These are phyloP conservation scores for Scheffersomyces lignicola DNA, from an alignment of 1,139 yeast species.

Conservation along the genomic window DNA sequence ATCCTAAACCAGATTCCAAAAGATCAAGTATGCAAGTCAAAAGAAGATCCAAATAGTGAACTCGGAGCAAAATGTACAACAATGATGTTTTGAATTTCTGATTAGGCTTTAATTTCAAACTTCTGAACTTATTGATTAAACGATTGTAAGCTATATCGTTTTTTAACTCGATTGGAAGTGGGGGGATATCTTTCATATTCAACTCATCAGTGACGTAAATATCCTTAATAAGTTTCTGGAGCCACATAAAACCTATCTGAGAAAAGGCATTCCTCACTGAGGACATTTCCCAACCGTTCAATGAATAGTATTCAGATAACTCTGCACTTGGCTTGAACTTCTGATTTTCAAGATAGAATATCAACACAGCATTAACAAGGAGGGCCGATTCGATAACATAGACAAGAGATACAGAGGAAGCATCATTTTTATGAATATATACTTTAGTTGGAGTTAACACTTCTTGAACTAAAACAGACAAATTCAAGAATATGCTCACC, in stretches of 20 bases:
- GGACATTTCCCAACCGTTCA: conserved; percentile 30
- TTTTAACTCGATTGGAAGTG: conserved; percentile 9
- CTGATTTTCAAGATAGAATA: conserved; percentile 39
- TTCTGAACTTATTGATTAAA: conserved; percentile 9
- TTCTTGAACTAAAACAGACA: conserved; percentile 29
- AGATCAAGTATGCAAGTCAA: conserved; percentile 17
- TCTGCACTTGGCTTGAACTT: conserved; percentile 47
- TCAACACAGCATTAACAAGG: conserved; percentile 26
- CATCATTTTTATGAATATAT: conserved; percentile 19
- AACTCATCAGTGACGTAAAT: conserved; percentile 22
- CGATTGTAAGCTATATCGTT: conserved; percentile 5
- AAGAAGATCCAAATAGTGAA: conserved; percentile 9
- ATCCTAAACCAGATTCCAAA: conserved; percentile 21
- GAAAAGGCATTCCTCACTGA: conserved; percentile 23
- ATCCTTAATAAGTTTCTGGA: conserved; percentile 23
- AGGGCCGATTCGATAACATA: conserved; percentile 19
- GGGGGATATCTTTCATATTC: conserved; percentile 22
- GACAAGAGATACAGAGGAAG: conserved; percentile 12
- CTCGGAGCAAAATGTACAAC: conserved; percentile 9
- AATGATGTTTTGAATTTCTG: background rate
- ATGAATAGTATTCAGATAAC: conserved; percentile 34
- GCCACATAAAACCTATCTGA: conserved; percentile 24
- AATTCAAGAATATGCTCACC: conserved; percentile 15
- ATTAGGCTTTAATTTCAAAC: conserved; percentile 10
- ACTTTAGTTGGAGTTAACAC: conserved; percentile 27